These are phyloP conservation scores for Suillus variegatus DNA, from an alignment of 768 basidiomycete genomes.

Conservation along the genomic window DNA sequence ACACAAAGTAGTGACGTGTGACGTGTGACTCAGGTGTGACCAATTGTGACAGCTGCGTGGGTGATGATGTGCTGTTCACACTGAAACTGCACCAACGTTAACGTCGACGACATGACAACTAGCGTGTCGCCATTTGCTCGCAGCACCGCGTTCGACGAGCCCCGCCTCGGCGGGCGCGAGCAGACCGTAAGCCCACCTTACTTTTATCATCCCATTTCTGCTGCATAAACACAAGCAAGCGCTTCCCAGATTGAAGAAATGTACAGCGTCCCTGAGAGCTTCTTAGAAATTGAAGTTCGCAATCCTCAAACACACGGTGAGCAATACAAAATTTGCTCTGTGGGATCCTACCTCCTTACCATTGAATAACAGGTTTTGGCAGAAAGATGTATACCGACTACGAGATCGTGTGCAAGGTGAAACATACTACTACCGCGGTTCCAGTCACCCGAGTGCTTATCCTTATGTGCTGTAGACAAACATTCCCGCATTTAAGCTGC, in stretches of 20 bases:
- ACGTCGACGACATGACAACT: constrained; percentile 29
- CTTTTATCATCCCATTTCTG: constrained; percentile 12
- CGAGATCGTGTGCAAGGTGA: constrained; percentile 95
- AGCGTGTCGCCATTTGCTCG: constrained; percentile 62
- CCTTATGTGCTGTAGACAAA: constrained; percentile 87
- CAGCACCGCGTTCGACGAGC: constrained; percentile 56
- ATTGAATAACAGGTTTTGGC: constrained; percentile 69
- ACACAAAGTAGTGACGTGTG: background rate
- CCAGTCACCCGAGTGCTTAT: constrained; percentile 7
- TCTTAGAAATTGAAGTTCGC: constrained; percentile 95
- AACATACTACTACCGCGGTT: constrained; percentile 16
- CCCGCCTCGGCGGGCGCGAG: constrained; percentile 48
- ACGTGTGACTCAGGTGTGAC: background rate
- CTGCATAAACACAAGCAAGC: constrained; percentile 37
- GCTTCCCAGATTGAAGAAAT: constrained; percentile 86
- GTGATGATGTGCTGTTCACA: background rate
- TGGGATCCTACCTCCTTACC: background rate
- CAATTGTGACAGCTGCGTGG: background rate
- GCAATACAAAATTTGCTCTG: background rate
- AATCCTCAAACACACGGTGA: constrained; percentile 96
- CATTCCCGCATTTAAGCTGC: constrained; percentile 97
- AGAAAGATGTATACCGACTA: constrained; percentile 99
- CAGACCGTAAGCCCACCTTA: constrained; percentile 49
- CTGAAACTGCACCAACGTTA: constrained; percentile 5
- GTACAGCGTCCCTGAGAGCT: constrained; percentile 97